Conservation (phyloP, 2,329 filamentous ascomycete genomes). For the Xylaria sp. region DNA sequence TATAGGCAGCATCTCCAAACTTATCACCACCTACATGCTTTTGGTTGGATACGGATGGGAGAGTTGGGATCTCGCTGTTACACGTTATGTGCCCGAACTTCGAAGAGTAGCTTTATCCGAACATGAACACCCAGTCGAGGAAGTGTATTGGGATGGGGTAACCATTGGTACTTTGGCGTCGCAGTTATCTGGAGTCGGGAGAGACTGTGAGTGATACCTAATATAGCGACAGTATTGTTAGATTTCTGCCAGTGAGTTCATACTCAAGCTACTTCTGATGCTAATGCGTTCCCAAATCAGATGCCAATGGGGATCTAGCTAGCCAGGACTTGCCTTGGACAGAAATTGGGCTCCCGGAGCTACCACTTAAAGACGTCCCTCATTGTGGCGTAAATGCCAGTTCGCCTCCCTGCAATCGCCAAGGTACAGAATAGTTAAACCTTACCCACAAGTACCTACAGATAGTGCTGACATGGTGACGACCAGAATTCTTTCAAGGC, state of each 20-base stretch:
- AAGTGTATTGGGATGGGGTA: constrained; percentile 20
- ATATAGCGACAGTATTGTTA: neutral
- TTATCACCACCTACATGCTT: constrained; percentile 27
- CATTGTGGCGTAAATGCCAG: constrained; percentile 13
- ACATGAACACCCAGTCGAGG: constrained; percentile 3
- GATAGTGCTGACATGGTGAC: constrained; percentile 4
- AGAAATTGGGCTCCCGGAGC: constrained; percentile 21
- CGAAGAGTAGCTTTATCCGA: neutral
- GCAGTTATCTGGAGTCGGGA: constrained; percentile 26
- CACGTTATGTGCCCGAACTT: constrained; percentile 26
- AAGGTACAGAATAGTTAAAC: constrained; percentile 15
- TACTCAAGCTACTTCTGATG: neutral
- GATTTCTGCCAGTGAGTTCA: neutral
- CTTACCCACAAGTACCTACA: no score
- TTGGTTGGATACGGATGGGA: constrained; percentile 26
- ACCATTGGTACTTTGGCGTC: constrained; percentile 23
- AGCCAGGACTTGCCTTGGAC: constrained; percentile 23
- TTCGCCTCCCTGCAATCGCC: constrained; percentile 14
- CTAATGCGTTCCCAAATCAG: constrained; percentile 6
- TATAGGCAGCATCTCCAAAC: constrained; percentile 34
- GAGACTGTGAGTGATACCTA: constrained; percentile 21
- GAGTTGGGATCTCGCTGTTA: constrained; percentile 23
- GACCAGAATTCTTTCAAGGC: constrained; percentile 20
- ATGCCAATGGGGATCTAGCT: constrained; percentile 20
- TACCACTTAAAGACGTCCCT: constrained; percentile 18